phyloP scores from a whole-genome alignment of 1,284 basidiomycete genomes.

The Cryptococcus hybrid region DNA sequence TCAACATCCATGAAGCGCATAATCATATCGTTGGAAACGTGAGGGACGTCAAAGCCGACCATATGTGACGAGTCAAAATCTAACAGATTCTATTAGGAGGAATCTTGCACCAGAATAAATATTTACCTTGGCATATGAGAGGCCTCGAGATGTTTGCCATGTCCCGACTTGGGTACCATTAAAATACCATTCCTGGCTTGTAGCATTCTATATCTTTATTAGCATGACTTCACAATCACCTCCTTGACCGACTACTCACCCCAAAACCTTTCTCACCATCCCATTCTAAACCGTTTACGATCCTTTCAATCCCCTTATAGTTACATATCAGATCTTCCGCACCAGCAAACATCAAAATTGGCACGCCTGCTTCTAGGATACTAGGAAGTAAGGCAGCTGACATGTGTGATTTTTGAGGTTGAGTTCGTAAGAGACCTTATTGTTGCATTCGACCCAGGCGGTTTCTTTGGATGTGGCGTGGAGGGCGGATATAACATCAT shows the following conservation, averaged over 20 bases:
- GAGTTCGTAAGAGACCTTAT: constrained; percentile 66
- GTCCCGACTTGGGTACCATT: constrained; percentile 76
- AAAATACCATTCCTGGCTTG: constrained; percentile 75
- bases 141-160: constrained; percentile 82
- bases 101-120: too few species aligned
- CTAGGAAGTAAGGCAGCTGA: constrained; percentile 75
- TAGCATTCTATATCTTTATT: constrained; percentile 58
- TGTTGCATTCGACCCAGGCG: constrained; percentile 86
- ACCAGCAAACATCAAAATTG: constrained; percentile 88
- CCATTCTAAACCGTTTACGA: constrained; percentile 83
- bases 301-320: constrained; percentile 81
- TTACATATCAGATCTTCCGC: constrained; percentile 98
- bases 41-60: constrained; percentile 85
- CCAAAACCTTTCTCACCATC: constrained; percentile 78
- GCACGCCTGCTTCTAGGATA: constrained; percentile 69
- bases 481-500: constrained; percentile 76
- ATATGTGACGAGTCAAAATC: constrained; percentile 78
- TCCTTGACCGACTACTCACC: constrained; percentile 55
- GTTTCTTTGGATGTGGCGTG: constrained; percentile 77
- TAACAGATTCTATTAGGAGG: too few species aligned
- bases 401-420: constrained; percentile 61
- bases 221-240: neutral
- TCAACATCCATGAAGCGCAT: constrained; percentile 91
- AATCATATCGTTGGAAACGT: constrained; percentile 95
- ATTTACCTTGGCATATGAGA: constrained; percentile 85